Conservation (phyloP, 441 rosid species). For the Adansonia madagascariensis region DNA sequence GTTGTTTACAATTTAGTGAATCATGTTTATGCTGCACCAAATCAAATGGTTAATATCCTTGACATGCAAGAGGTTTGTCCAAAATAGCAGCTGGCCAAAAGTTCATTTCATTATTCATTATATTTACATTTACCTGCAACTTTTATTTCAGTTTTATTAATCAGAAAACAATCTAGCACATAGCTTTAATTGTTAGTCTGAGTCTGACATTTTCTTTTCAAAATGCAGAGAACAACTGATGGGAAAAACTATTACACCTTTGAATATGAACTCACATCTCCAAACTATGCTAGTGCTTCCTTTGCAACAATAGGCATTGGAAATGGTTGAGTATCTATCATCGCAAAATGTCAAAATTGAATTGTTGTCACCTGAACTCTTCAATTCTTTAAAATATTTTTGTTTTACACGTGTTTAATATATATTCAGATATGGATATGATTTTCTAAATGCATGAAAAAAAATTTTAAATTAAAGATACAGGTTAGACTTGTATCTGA, state of each 20-base stretch:
- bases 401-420: no score
- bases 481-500: no score
- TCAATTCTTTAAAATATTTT: neutral
- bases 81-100: no score
- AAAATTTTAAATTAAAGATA: no score
- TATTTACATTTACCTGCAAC: neutral
- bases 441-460: no score
- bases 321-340: conserved; percentile 52
- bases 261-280: conserved; percentile 73
- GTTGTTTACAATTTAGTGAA: conserved; percentile 64
- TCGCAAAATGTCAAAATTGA: neutral
- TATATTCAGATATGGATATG: no score
- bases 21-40: conserved; percentile 71
- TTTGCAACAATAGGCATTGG: conserved; percentile 80
- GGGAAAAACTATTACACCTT: conserved; percentile 82
- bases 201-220: neutral
- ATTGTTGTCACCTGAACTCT: neutral
- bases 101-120: no score
- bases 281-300: conserved; percentile 63
- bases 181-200: no score
- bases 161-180: neutral
- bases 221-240: conserved; percentile 63
- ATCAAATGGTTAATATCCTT: conserved; percentile 56
- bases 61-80: conserved; percentile 66
- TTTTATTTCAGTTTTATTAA: neutral